These are phyloP conservation scores for Chernovozyma aurita DNA, from an alignment of 1,139 yeast genomes.

Conservation along the genomic window DNA sequence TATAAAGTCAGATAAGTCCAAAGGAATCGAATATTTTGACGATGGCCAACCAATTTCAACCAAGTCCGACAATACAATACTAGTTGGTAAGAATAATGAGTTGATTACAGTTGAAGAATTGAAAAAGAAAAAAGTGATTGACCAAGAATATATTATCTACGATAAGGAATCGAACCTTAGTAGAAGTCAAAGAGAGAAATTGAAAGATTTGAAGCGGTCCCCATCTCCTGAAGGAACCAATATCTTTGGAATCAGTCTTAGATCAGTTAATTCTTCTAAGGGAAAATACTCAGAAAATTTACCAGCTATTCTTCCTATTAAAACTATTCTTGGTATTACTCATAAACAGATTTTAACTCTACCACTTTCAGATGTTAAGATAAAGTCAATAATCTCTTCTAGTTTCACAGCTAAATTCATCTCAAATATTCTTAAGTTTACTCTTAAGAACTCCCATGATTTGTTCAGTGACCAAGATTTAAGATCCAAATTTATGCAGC, in stretches of 20 bases:
- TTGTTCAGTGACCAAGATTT: constrained; percentile 24
- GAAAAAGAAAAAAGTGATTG: constrained; percentile 6
- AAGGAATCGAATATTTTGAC: constrained; percentile 5
- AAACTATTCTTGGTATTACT: constrained; percentile 39
- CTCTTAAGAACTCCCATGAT: constrained; percentile 22
- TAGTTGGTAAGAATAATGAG: constrained; percentile 7
- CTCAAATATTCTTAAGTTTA: constrained; percentile 25
- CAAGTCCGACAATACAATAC: constrained; percentile 3
- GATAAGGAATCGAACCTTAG: constrained; percentile 6
- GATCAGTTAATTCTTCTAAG: constrained; percentile 27
- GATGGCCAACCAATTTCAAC: constrained; percentile 6
- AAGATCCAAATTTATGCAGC: constrained; percentile 23
- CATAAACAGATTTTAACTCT: constrained; percentile 34
- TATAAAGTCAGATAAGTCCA: background rate
- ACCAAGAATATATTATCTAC: constrained; percentile 6
- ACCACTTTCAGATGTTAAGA: constrained; percentile 34
- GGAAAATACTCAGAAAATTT: constrained; percentile 28
- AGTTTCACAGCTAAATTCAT: constrained; percentile 31
- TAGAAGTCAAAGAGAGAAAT: constrained; percentile 7
- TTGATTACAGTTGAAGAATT: constrained; percentile 7
- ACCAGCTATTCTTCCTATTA: constrained; percentile 32
- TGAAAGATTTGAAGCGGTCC: constrained; percentile 1
- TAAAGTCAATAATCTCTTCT: constrained; percentile 33
- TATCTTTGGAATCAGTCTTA: constrained; percentile 29
- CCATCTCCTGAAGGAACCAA: constrained; percentile 6